Base-by-base conservation (phyloP, 306 rosid species). In the Rosa chinensis region DNA sequence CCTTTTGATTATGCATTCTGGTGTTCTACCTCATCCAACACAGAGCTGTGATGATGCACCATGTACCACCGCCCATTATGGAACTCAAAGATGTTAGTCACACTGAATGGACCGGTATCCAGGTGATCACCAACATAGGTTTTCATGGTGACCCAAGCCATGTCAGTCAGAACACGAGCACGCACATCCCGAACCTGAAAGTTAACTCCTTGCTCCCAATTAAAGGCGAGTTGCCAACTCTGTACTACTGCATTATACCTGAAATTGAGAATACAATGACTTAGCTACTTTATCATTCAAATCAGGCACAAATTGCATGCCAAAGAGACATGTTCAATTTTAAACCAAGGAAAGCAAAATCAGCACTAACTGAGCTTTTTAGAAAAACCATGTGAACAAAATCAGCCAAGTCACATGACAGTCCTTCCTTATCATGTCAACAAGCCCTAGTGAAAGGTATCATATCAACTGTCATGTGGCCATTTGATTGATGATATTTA, bases 131-230 rank as follows among this genome's bases (percentile, higher is more conserved):
- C 93, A 28, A 93, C 87, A 8, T 69, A 86, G 39, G 96, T 90
- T 89, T 86, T 95, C 99, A 95, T 93, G 73, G 93, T 89, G 79
- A 96, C 96, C 99, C 99, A 96, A 70, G 99, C 99, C 92, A 91
- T 88, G 74, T 93, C 98, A 23, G 96, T 58, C 78, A 91, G 87
- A 4, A 96, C 96, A 17, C 99, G 92, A 35, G 92, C 91, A 52
- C 97, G 90, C 39, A 91, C 96, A 58, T 96, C 98, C 62, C 96
- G 91, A 72, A 96, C 87, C 85, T 96, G 97, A 82, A 89, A 88
- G 90, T 93, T 91, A 80, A 90, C 77, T 42, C 90, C 98, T 74
- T 90, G 96, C 77, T 90, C 97, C 99, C 99, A 96, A 86, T 78
- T 86, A 88, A 96, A 93, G 10, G 89, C 85, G 39, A 93, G 79